Evolutionary conservation across 2,329 filamentous ascomycete genomes (phyloP).

Genomic region (Paraconiothyrium brasiliense): DNA sequence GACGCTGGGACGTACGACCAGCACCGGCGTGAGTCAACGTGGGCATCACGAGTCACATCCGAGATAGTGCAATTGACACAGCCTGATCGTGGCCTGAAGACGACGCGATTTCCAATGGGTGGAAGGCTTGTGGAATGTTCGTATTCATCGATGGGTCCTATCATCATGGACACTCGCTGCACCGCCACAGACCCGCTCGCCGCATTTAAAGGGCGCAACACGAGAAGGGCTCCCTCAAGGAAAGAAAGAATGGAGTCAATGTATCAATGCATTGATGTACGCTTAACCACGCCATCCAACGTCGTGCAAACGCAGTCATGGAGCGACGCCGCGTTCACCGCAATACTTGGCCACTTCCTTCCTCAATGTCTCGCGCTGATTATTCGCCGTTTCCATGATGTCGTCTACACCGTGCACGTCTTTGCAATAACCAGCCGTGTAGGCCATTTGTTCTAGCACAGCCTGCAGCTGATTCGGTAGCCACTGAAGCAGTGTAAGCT

Average conservation of each 20-base stretch:
- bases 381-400: conserved; percentile 72
- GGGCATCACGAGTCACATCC: background rate
- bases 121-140: background rate
- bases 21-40: conserved; percentile 16
- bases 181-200: background rate
- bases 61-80: background rate
- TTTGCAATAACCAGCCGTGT: conserved; percentile 62
- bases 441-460: conserved; percentile 75
- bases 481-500: conserved; percentile 60
- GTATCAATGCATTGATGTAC: background rate
- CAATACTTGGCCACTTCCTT: conserved; percentile 83
- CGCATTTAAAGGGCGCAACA: conserved; percentile 29
- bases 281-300: background rate
- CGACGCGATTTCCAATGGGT: background rate
- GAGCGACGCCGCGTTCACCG: conserved; percentile 63
- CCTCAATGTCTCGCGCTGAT: conserved; percentile 71
- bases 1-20: conserved; percentile 17
- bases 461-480: conserved; percentile 82
- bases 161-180: background rate
- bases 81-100: background rate
- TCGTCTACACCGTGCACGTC: conserved; percentile 61
- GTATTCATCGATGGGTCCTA: background rate
- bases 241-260: background rate
- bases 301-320: conserved; percentile 21
- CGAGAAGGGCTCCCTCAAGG: conserved; percentile 22